A percentile compares a stretch with the other conserved stretches of the same genome.
Conservation (phyloP, 148 eudicot species). For the Oxyria digyna region DNA sequence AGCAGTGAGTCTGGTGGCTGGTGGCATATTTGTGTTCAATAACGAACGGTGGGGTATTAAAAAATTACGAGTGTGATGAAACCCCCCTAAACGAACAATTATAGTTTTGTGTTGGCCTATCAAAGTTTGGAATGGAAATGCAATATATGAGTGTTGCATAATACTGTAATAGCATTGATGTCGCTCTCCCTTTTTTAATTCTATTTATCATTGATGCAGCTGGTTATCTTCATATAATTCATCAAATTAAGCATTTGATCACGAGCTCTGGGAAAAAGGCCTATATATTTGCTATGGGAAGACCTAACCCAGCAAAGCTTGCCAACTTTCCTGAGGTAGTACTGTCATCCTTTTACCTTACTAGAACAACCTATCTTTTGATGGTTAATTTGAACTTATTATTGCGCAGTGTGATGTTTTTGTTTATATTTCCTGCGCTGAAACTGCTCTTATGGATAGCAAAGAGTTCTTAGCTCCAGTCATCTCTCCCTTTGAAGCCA, state of each 20-base stretch:
- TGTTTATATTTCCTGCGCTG: slow-evolving; percentile 75
- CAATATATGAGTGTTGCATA: background rate
- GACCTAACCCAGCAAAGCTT: slow-evolving; percentile 91
- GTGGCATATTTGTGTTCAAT: no score
- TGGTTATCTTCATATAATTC: slow-evolving; percentile 75
- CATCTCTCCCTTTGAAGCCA: slow-evolving; percentile 90
- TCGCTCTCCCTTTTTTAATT: background rate
- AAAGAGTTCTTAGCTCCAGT: slow-evolving; percentile 93
- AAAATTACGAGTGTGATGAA: no score
- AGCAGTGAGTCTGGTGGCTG: no score
- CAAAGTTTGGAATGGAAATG: background rate
- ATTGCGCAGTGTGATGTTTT: slow-evolving; percentile 76
- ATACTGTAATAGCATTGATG: background rate
- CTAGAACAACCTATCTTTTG: background rate
- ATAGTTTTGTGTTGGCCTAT: background rate
- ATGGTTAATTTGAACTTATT: background rate
- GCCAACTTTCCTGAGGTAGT: slow-evolving; percentile 94
- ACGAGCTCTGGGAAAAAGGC: slow-evolving; percentile 72
- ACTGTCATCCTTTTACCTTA: background rate
- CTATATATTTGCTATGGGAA: slow-evolving; percentile 72
- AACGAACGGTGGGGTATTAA: no score
- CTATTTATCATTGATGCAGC: slow-evolving; percentile 34
- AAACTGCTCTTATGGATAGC: slow-evolving; percentile 94
- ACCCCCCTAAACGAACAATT: background rate
- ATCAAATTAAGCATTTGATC: slow-evolving; percentile 61